These are phyloP conservation scores for Boletus mariae DNA, from an alignment of 1,284 basidiomycete genomes.

Conservation along the genomic window DNA sequence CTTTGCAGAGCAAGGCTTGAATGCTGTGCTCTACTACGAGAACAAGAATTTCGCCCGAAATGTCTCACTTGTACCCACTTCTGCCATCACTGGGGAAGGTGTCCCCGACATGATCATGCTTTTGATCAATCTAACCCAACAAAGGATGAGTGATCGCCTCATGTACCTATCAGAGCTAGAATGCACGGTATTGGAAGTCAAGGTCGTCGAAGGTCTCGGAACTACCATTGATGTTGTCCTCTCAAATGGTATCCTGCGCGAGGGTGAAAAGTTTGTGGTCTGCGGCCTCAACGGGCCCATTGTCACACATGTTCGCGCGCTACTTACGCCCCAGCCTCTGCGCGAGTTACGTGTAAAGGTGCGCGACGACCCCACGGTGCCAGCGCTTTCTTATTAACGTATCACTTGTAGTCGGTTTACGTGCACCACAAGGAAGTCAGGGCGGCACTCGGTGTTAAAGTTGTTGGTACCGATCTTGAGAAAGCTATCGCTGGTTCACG, in stretches of 20 bases:
- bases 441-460: slow-evolving; percentile 96
- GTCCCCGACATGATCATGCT: slow-evolving; percentile 99
- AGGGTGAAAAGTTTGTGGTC: slow-evolving; percentile 94
- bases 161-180: slow-evolving; percentile 99
- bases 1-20: slow-evolving; percentile 97
- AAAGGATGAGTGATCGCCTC: slow-evolving; percentile 94
- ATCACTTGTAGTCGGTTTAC: slow-evolving; percentile 72
- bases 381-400: slow-evolving; percentile 2
- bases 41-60: slow-evolving; percentile 96
- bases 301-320: slow-evolving; percentile 90
- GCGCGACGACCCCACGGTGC: slow-evolving; percentile 16
- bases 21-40: slow-evolving; percentile 94
- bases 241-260: slow-evolving; percentile 90
- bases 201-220: slow-evolving; percentile 97
- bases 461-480: slow-evolving; percentile 93
- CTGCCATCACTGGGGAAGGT: slow-evolving; percentile 97
- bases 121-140: slow-evolving; percentile 95
- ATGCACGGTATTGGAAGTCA: slow-evolving; percentile 99
- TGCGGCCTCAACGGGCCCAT: slow-evolving; percentile 98
- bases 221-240: slow-evolving; percentile 98
- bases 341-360: slow-evolving; percentile 96
- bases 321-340: slow-evolving; percentile 95
- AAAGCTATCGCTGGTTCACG: slow-evolving; percentile 99
- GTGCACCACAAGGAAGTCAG: slow-evolving; percentile 99
- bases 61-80: slow-evolving; percentile 96